Evolutionary conservation across 257 asterid species (phyloP), one percentile per base, ranked within the genome.

Genomic region (Echium plantagineum): DNA sequence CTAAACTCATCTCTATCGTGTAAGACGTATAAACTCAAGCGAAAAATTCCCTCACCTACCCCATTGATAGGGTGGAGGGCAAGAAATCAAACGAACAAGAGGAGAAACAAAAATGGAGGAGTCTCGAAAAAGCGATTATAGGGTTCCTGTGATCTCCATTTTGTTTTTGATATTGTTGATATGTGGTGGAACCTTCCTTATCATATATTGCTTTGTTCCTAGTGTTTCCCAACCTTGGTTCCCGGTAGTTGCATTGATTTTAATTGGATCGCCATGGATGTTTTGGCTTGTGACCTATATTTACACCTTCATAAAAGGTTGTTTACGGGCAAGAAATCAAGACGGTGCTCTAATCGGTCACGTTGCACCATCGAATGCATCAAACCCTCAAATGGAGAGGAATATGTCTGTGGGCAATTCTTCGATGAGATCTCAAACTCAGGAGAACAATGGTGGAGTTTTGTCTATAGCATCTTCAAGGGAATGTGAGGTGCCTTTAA

Each of bases 151-250:
- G 7, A 62, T 76, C 57, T 63, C 75, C 47, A 58, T 62, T 60
- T 13, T 76, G 16, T 76, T 76, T 71, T 69, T 66, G 46, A 30
- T 69, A 17, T 72, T 65, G 26, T 63, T 76, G 32, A 47, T 57
- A 26, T 19, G 64, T 7, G 81, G 81, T n/a, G 81, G 81, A 17
- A 46, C 66, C n/a, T 57, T 76, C 19, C 81, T 76, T 32, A 60
- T 61, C n/a, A 52, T 76, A 46, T 72, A 69, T 51, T 38, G 32
- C 30, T 76, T 65, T 68, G 52, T 38, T 32, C 81, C 81, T 8
- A 18, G 57, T 21, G 3, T 47, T 6, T 69, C 81, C 4, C 56
- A 55, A 42, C 75, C 78, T 19, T 76, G 81, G 81, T 76, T 52
- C 62, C 69, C 75, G 9, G 10, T 58, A 21, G 75, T 49, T 7